These are phyloP conservation scores for Talaromyces sp. DNA, from an alignment of 2,329 filamentous ascomycete species.

Conservation along the genomic window DNA sequence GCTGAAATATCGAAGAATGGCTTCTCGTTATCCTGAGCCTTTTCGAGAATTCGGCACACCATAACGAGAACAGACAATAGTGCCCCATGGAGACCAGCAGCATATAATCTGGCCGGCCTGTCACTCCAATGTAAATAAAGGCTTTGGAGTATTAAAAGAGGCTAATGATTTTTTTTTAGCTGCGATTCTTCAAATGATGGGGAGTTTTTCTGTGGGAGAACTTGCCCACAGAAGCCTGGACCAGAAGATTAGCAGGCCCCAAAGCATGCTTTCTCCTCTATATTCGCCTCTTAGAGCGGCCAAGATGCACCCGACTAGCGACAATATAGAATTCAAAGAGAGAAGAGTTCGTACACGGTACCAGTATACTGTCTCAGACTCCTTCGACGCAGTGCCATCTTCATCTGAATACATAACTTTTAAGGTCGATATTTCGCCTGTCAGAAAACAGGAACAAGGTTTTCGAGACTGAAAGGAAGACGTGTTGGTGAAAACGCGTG, in stretches of 20 bases:
- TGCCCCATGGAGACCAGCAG: not conserved
- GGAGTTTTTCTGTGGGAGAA: not conserved
- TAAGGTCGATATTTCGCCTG: not conserved
- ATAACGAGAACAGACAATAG: not conserved
- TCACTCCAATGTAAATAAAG: not conserved
- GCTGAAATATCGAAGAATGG: not conserved
- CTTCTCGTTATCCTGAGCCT: not conserved
- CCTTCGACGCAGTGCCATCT: not conserved
- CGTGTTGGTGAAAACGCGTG: not conserved
- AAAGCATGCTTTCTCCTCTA: not conserved
- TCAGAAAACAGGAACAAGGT: not conserved
- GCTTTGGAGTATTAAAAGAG: not conserved
- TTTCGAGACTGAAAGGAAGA: not conserved
- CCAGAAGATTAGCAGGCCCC: not conserved
- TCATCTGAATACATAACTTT: constrained; percentile 14
- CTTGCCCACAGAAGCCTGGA: not conserved
- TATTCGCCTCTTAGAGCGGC: not conserved
- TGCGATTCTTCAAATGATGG: not conserved
- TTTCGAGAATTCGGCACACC: not conserved
- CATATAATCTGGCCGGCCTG: not conserved
- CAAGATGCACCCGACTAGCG: not conserved
- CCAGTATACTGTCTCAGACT: not conserved
- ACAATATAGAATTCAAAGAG: not conserved
- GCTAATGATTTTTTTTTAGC: not conserved
- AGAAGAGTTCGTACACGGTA: not conserved